phyloP scores from a whole-genome alignment of 78 protist species.

The Cavenderia fasciculata region DNA sequence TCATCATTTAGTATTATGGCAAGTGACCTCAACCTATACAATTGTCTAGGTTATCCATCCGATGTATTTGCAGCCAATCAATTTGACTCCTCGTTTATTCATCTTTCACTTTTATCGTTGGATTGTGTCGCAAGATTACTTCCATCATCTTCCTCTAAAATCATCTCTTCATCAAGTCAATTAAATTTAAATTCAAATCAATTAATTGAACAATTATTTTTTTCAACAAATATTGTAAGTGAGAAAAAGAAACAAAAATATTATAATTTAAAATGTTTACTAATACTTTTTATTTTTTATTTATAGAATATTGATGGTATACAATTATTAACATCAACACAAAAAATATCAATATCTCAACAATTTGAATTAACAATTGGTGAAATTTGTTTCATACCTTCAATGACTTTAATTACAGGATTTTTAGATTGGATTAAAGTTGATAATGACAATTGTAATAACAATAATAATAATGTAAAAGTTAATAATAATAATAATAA shows the following conservation, averaged over 20 bases:
- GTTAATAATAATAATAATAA: background rate
- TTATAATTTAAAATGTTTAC: too few relatives aligned
- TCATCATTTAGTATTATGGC: too few relatives aligned
- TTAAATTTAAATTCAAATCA: too few relatives aligned
- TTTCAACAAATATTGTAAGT: too few relatives aligned
- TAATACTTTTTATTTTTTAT: background rate
- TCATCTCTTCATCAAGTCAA: too few relatives aligned
- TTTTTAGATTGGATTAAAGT: constrained; percentile 4
- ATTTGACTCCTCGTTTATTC: background rate
- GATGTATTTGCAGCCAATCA: background rate
- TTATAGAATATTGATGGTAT: constrained; percentile 11
- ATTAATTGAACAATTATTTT: too few relatives aligned
- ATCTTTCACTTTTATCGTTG: background rate
- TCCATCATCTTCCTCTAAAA: too few relatives aligned
- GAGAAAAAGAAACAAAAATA: too few relatives aligned
- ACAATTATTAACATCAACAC: background rate
- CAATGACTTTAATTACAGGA: constrained; percentile 1
- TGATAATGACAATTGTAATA: background rate
- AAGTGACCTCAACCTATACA: background rate
- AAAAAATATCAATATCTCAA: background rate
- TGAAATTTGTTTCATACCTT: background rate
- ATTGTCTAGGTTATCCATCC: background rate
- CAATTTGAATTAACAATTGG: background rate
- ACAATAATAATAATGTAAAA: too few relatives aligned
- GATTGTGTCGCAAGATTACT: background rate